Evolutionary conservation across 257 asterid genomes (phyloP), one percentile per base, ranked within the genome.

Genomic region (Petunia secreta): DNA sequence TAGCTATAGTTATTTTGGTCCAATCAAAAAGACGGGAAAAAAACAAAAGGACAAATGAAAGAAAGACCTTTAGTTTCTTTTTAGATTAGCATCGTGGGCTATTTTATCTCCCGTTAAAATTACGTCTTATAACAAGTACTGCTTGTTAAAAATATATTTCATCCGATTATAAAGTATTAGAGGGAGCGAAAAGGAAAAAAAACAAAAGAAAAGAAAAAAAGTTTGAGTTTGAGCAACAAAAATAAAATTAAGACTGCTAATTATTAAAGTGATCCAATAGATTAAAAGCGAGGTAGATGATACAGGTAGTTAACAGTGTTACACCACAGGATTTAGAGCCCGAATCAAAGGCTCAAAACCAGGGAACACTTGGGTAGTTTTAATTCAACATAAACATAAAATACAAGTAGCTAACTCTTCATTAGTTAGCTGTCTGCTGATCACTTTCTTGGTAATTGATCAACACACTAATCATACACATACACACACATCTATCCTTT

Each of bases 291-390:
- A 67, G 39, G 34, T 5, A 43, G 6, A 68, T 16, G 40, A 46
- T 69, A 37, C 2, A 63, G 4, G 9, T 63, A 37, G 46, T 37
- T 37, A 71, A 48, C 9, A 10, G 40, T 13, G 43, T 48, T 11
- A 71, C 60, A 71, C 3, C 46, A 50, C 0, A 3, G 3, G 48
- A 73, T 34, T 36, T 6, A 50, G 77, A 73, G 62, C 77, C 78
- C 46, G 78, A 73, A 36, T 73, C 14, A 11, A 36, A 73, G 62
- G 62, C 62, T 50, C 62, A 50, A 73, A 73, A 34, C 44, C 34
- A 34, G 1, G 11, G 44, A 2, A 40, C 37, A 40, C 37, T 7
- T 59, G 6, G 25, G 39, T 11, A 16, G 38, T 59, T n/a, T 1
- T 34, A 10, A 5, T 71, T 48, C 62, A 34, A 50, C 14, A 34